These are phyloP conservation scores for Tephrocybe sp. DNA, from an alignment of 768 basidiomycete species.

Conservation along the genomic window DNA sequence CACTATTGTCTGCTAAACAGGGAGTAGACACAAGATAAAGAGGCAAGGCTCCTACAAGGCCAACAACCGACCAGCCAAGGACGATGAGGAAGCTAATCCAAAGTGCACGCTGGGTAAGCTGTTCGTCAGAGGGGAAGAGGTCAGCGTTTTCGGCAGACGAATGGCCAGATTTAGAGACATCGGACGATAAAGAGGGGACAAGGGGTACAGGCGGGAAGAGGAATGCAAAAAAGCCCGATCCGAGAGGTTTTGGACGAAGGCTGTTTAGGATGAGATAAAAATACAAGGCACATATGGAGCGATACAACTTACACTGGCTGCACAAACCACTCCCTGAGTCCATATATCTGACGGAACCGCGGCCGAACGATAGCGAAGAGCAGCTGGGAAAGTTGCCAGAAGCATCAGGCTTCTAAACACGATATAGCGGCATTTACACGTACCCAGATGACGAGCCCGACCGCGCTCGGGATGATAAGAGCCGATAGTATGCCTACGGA, in stretches of 20 bases:
- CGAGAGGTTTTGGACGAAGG: constrained; percentile 61
- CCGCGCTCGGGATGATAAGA: constrained; percentile 51
- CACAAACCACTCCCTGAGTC: constrained; percentile 75
- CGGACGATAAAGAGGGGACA: constrained; percentile 55
- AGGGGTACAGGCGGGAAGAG: constrained; percentile 70
- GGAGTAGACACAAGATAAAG: constrained; percentile 69
- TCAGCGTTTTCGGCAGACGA: constrained; percentile 49
- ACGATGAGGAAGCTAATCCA: constrained; percentile 66
- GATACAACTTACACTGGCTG: constrained; percentile 57
- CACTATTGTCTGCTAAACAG: constrained; percentile 58
- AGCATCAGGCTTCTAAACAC: constrained; percentile 12
- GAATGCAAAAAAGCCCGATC: constrained; percentile 62
- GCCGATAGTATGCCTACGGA: constrained; percentile 62
- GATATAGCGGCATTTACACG: constrained; percentile 23
- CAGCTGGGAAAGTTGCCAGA: constrained; percentile 37
- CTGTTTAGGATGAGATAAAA: constrained; percentile 32
- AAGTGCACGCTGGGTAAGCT: constrained; percentile 68
- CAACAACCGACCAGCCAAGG: constrained; percentile 67
- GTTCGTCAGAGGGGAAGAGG: constrained; percentile 73
- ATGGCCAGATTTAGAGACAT: constrained; percentile 55
- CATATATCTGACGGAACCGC: constrained; percentile 71
- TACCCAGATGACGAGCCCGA: constrained; percentile 73
- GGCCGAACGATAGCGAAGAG: constrained; percentile 70
- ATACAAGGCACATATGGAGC: neutral
- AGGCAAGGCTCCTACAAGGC: constrained; percentile 70